Percentiles rank a stretch among this genome's conserved stretches.
Conservation (phyloP, 441 rosid species). For the Populus hybrid region DNA sequence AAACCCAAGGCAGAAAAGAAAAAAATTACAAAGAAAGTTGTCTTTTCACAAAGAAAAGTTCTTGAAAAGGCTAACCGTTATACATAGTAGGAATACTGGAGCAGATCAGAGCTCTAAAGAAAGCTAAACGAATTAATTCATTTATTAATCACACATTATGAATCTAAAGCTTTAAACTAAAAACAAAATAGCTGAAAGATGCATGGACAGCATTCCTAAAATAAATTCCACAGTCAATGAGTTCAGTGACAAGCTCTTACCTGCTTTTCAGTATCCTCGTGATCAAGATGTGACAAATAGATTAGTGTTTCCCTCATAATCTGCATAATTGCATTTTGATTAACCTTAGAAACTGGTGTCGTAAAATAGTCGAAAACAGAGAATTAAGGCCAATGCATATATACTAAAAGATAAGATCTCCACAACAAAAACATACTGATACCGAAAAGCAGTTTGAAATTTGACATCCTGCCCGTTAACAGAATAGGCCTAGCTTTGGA, state of each 20-base stretch:
- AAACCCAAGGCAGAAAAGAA: not conserved
- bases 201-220: not conserved
- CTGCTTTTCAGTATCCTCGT: constrained; percentile 99
- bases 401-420: not conserved
- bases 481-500: not conserved
- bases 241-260: constrained; percentile 30
- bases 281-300: constrained; percentile 96
- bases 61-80: not conserved
- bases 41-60: not conserved
- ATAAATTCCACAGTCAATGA: not conserved
- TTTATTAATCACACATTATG: not conserved
- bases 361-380: not conserved
- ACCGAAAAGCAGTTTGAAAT: not conserved
- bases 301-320: constrained; percentile 97
- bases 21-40: not conserved
- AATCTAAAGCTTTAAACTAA: not conserved
- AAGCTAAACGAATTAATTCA: not conserved
- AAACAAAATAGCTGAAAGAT: not conserved
- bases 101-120: not conserved
- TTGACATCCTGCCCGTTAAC: not conserved
- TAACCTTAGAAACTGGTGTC: constrained; percentile 11
- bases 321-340: constrained; percentile 45
- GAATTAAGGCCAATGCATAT: not conserved
- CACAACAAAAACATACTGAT: not conserved
- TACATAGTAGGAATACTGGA: not conserved